phyloP scores from a whole-genome alignment of 1,284 basidiomycete genomes.

The Fomitopsis betulina region DNA sequence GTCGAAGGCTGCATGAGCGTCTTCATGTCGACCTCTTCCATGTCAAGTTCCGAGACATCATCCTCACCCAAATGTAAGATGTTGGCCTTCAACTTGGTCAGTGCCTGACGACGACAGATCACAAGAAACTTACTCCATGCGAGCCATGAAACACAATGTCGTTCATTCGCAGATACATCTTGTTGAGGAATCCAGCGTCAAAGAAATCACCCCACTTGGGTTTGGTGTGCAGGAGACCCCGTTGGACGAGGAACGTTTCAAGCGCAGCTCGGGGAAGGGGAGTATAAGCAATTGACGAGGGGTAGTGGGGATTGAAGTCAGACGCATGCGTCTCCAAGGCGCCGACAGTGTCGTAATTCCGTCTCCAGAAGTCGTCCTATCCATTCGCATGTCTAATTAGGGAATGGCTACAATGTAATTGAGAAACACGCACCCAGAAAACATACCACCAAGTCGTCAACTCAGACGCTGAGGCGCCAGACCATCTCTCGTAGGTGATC shows the following conservation, averaged over 20 bases:
- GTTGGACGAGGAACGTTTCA: conserved; percentile 61
- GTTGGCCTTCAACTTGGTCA: conserved; percentile 39
- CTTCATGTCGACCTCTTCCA: conserved; percentile 55
- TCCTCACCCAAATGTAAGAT: conserved; percentile 57
- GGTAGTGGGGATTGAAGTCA: conserved; percentile 74
- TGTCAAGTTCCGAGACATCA: conserved; percentile 46
- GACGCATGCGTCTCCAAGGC: conserved; percentile 42
- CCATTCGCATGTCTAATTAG: not conserved
- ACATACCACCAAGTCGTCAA: conserved; percentile 80
- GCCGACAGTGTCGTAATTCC: conserved; percentile 54
- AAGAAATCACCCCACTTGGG: conserved; percentile 51
- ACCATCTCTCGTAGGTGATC: conserved; percentile 55
- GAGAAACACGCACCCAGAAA: conserved; percentile 55
- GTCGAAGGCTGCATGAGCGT: conserved; percentile 47
- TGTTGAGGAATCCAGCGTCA: conserved; percentile 70
- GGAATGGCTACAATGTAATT: not conserved
- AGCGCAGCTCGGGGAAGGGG: conserved; percentile 65
- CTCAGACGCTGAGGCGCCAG: conserved; percentile 46
- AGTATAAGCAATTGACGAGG: conserved; percentile 71
- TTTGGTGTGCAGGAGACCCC: conserved; percentile 51
- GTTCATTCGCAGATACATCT: conserved; percentile 71
- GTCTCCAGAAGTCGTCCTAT: conserved; percentile 71
- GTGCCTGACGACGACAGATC: no score
- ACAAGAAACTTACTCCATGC: conserved; percentile 33
- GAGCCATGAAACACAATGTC: conserved; percentile 64